Conservation (phyloP, 805 yeast genomes). For the Monosporozyma aerobia region DNA sequence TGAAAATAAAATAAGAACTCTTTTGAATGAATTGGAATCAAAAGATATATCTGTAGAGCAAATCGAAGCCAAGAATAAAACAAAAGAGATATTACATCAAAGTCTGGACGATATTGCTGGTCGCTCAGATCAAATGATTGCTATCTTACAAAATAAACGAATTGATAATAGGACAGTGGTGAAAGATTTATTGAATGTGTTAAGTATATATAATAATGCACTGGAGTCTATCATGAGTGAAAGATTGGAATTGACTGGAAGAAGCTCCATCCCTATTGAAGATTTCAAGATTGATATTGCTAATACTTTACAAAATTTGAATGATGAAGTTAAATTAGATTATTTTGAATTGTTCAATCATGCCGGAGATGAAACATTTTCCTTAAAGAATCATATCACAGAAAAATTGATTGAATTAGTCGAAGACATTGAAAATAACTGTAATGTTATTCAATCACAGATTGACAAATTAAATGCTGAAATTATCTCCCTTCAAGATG, state of each 20-base stretch:
- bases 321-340: slow-evolving; percentile 3
- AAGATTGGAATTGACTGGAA: slow-evolving; percentile 9
- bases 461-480: slow-evolving; percentile 39
- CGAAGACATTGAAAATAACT: slow-evolving; percentile 29
- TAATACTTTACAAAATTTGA: slow-evolving; percentile 7
- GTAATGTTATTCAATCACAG: slow-evolving; percentile 11
- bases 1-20: slow-evolving; percentile 34
- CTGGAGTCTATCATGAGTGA: slow-evolving; percentile 31
- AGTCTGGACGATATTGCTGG: slow-evolving; percentile 39
- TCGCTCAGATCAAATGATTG: slow-evolving; percentile 39
- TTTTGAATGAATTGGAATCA: slow-evolving; percentile 36
- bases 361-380: neutral
- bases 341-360: neutral
- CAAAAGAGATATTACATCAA: slow-evolving; percentile 49
- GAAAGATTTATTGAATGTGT: slow-evolving; percentile 42
- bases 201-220: slow-evolving; percentile 50
- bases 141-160: slow-evolving; percentile 41
- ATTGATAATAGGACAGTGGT: slow-evolving; percentile 40
- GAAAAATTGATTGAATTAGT: slow-evolving; percentile 25
- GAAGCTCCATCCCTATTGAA: slow-evolving; percentile 18
- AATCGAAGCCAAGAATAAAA: slow-evolving; percentile 53
- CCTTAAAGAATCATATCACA: slow-evolving; percentile 18
- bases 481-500: slow-evolving; percentile 47
- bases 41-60: slow-evolving; percentile 55
- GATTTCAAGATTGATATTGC: slow-evolving; percentile 34